Evolutionary conservation across 441 rosid species (phyloP), one percentile per base, ranked within the genome.

Genomic region (Erodium moschatum): DNA sequence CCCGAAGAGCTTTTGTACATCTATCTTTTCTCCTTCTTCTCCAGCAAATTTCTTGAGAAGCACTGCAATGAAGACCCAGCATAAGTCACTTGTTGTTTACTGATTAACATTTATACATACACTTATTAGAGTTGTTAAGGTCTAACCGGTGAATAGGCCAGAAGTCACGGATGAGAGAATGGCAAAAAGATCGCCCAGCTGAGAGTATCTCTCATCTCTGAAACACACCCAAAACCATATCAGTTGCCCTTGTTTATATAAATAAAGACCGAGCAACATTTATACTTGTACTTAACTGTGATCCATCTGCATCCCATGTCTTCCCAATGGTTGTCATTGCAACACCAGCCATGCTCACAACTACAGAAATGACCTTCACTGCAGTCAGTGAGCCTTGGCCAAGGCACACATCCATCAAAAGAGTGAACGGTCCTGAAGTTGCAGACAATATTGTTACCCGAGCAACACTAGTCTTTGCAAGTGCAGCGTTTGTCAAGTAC

Each of bases 361-460:
- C 6, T 6, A 85, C 83, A 7, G 86, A 77, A 10, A 81, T 35
- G 33, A 76, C 80, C 75, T 85, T 81, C 18, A 76, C 74, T 8
- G 67, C 35, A 52, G 66, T 76, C 15, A 85, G 48, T 1, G 79
- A 64, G 40, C 81, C 88, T 74, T 81, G 79, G 16, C 86, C 85
- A 8, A 81, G 66, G 20, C 80, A 18, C 42, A 76, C 83, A 3
- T 83, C 84, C 16, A 85, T 79, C 58, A 85, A 58, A 20, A 82
- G 84, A 65, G 86, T 85, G 74, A 82, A 82, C 38, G 81, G 80
- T 54, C 83, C 82, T 16, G 88, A 81, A 54, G 85, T 82, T 38
- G 88, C 81, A 16, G 78, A 70, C 72, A 85, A 68, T 12, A 82
- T 48, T 11, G 86, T 82, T 46, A 80, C 72, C 44, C 74, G 79